Evolutionary conservation across 805 yeast genomes (phyloP).

Genomic region (Zygosaccharomyces pseudorouxii): DNA sequence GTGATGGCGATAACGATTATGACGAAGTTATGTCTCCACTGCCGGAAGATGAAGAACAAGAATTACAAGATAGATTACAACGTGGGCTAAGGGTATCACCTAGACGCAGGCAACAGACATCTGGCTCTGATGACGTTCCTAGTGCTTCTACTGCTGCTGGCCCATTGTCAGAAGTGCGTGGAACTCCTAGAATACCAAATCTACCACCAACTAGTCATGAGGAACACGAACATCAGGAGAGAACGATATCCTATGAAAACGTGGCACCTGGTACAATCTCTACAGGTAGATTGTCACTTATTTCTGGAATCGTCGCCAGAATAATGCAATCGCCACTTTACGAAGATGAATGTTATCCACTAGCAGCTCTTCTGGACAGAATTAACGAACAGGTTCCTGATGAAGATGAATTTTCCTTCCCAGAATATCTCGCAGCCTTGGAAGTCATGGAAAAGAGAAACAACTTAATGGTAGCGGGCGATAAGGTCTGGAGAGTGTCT

Average conservation of each 20-base stretch:
- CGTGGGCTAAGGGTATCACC: slow-evolving; percentile 32
- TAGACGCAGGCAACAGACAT: slow-evolving; percentile 21
- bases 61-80: slow-evolving; percentile 27
- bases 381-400: slow-evolving; percentile 44
- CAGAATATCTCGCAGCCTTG: slow-evolving; percentile 44
- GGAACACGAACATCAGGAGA: slow-evolving; percentile 23
- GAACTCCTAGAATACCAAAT: slow-evolving; percentile 22
- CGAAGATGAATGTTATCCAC: slow-evolving; percentile 43
- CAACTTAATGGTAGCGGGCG: slow-evolving; percentile 46
- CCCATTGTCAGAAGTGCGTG: slow-evolving; percentile 25
- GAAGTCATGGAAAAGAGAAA: slow-evolving; percentile 42
- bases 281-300: slow-evolving; percentile 43
- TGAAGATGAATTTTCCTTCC: slow-evolving; percentile 44
- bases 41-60: slow-evolving; percentile 32
- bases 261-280: slow-evolving; percentile 41
- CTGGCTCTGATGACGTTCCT: not conserved
- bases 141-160: slow-evolving; percentile 8
- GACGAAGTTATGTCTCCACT: slow-evolving; percentile 26
- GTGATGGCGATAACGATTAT: slow-evolving; percentile 12
- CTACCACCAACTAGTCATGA: slow-evolving; percentile 18
- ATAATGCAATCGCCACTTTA: slow-evolving; percentile 43
- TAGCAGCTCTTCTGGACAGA: slow-evolving; percentile 36
- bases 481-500: slow-evolving; percentile 43
- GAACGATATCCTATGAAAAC: slow-evolving; percentile 16
- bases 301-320: slow-evolving; percentile 45